Conservation (phyloP, 2,329 filamentous ascomycete species). For the Pseudogymnoascus sp. region DNA sequence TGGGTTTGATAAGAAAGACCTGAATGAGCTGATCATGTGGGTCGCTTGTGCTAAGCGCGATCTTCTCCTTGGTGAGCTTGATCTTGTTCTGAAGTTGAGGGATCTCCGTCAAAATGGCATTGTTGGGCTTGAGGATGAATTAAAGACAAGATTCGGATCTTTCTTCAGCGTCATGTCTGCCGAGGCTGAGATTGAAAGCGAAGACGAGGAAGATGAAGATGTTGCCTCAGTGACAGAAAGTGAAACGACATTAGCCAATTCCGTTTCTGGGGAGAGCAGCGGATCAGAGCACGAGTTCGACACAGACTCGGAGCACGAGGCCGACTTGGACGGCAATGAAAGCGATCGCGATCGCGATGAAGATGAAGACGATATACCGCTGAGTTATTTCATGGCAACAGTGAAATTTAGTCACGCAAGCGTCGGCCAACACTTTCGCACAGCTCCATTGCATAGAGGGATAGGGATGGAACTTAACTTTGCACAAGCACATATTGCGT, state of each 20-base stretch:
- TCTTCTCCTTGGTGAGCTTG: conserved; percentile 13
- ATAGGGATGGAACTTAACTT: background rate
- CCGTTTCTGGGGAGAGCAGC: background rate
- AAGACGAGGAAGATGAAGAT: conserved; percentile 10
- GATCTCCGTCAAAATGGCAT: background rate
- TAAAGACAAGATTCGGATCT: conserved; percentile 8
- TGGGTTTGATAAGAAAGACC: conserved; percentile 14
- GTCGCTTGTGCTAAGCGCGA: conserved; percentile 14
- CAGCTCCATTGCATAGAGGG: background rate
- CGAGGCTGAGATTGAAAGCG: conserved; percentile 16
- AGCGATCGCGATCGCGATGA: background rate
- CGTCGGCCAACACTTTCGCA: background rate
- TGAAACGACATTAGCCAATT: background rate
- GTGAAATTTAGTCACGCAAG: background rate
- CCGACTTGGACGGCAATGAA: background rate
- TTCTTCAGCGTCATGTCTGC: conserved; percentile 16
- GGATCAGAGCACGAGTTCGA: background rate
- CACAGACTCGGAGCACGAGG: background rate
- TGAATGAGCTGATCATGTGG: conserved; percentile 17
- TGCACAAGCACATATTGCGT: background rate
- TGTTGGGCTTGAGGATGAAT: background rate
- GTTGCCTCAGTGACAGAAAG: background rate
- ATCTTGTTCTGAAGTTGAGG: background rate
- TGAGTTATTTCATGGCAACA: background rate
- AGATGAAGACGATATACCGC: background rate